These are phyloP conservation scores for Geotrichum macrosporum DNA, from an alignment of 1,139 yeast genomes.

Conservation along the genomic window DNA sequence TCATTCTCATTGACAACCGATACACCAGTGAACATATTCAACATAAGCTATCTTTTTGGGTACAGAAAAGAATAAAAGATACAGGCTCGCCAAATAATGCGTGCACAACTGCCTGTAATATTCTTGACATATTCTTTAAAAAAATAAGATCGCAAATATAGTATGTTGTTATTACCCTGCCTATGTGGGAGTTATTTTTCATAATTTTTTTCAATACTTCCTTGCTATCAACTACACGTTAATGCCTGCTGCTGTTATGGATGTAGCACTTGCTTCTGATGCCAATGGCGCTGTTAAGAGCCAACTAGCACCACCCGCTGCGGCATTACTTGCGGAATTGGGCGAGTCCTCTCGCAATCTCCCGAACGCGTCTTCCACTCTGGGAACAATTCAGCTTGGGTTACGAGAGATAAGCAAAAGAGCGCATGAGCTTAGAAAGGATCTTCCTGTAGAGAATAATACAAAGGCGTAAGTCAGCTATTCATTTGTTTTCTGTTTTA, in stretches of 20 bases:
- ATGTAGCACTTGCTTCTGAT: neutral
- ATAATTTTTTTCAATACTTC: neutral
- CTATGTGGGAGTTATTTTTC: no score
- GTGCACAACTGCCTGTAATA: neutral
- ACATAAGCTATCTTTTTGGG: constrained; percentile 74
- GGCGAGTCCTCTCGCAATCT: constrained; percentile 66
- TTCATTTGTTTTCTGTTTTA: neutral
- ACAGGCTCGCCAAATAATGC: neutral
- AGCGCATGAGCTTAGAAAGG: constrained; percentile 56
- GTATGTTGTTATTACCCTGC: no score
- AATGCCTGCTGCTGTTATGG: constrained; percentile 3
- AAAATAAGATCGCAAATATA: no score
- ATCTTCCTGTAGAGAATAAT: constrained; percentile 46
- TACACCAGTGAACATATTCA: constrained; percentile 50
- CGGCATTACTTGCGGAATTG: constrained; percentile 53
- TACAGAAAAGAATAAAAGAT: constrained; percentile 39
- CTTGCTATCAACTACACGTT: neutral
- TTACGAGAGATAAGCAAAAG: constrained; percentile 71
- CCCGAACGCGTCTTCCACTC: constrained; percentile 58
- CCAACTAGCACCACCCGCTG: constrained; percentile 35
- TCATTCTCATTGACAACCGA: constrained; percentile 66
- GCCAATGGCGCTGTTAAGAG: neutral
- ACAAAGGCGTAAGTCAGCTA: constrained; percentile 60
- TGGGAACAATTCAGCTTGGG: constrained; percentile 72
- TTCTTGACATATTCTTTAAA: constrained; percentile 7